Base-by-base conservation (phyloP, 139 green algal genomes). In the Gonium pectorale region DNA sequence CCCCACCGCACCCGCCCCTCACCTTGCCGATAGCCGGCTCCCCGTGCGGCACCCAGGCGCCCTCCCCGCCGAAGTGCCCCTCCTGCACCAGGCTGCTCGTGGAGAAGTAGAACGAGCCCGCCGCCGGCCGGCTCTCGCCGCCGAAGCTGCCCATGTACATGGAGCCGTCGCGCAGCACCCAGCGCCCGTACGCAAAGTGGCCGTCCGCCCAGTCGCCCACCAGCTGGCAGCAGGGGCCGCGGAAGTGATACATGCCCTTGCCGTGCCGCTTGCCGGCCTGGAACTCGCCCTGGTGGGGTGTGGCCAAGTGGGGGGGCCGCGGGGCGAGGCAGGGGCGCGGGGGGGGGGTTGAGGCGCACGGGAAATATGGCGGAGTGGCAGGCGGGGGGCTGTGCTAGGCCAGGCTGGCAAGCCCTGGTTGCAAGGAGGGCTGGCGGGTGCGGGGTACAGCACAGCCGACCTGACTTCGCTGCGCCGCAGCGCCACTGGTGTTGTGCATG, bases 161-260 rank as follows among this genome's bases (percentile, higher is more conserved):
- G 60, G 80, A 89, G 27, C 88, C 88, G 60, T 92, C 88, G 33
- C 70, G 66, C 49, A 83, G 72, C 11, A 92, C 52, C 88, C 88
- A 92, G 59, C 84, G 88, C 6, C 88, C 88, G 24, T 71, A 67
- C 27, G 70, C 60, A 56, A 92, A 88, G 22, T 38, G 26, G 22
- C 88, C 88, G 6, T 89, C 88, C 38, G 56, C 68, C 88, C 88
- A 92, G 33, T 90, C 79, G 35, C 88, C 88, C 44, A 92, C 85
- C 46, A 92, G 67, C 85, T 92, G 88, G 68, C 85, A 90, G 33
- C 81, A 83, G 37, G 60, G 72, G 3, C 44, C 82, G 83, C 89
- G 90, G 81, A 86, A 91, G 78, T 92, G 83, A 69, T 92, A 92
- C 68, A 86, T 90, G 37, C 90, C 90, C 21, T 69, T 64, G 38